Percentiles rank a stretch among this genome's conserved stretches.
phyloP scores from a whole-genome alignment of 768 basidiomycete genomes.

The Suillus decipiens region DNA sequence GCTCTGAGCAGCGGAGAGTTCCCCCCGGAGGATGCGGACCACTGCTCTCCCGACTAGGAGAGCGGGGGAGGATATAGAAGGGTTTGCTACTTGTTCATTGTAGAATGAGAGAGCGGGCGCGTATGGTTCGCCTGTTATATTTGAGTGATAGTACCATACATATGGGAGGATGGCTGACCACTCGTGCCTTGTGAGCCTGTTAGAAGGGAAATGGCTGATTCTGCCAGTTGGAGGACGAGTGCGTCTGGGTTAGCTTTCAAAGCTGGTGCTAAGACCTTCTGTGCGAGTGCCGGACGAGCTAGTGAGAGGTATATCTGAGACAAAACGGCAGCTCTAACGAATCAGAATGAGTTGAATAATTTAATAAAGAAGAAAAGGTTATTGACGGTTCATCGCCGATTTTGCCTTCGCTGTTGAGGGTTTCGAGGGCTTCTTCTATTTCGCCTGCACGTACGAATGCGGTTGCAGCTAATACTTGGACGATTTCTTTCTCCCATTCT shows the following conservation, averaged over 20 bases:
- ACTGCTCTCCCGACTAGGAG: conserved; percentile 80
- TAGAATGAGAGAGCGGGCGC: conserved; percentile 61
- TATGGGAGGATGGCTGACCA: conserved; percentile 13
- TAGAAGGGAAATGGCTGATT: conserved; percentile 76
- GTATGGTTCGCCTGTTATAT: conserved; percentile 31
- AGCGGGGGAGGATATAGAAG: conserved; percentile 71
- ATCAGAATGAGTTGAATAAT: conserved; percentile 1
- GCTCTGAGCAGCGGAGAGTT: conserved; percentile 73
- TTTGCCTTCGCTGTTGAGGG: conserved; percentile 67
- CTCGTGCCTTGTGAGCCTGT: conserved; percentile 71
- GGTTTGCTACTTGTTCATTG: conserved; percentile 82
- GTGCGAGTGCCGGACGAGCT: conserved; percentile 82
- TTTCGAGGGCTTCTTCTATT: conserved; percentile 90
- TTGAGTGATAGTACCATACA: neutral
- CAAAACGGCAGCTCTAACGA: conserved; percentile 70
- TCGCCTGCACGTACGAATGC: conserved; percentile 85
- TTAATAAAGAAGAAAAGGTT: conserved; percentile 1
- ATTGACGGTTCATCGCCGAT: conserved; percentile 89
- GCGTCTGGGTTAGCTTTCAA: conserved; percentile 90
- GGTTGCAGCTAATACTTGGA: conserved; percentile 82
- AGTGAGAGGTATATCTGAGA: conserved; percentile 92
- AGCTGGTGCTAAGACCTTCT: conserved; percentile 80
- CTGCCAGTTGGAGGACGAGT: conserved; percentile 84
- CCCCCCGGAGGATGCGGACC: conserved; percentile 75
- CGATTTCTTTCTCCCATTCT: conserved; percentile 70